phyloP scores from a whole-genome alignment of 164 flowering plant species.

The Stephania japonica region DNA sequence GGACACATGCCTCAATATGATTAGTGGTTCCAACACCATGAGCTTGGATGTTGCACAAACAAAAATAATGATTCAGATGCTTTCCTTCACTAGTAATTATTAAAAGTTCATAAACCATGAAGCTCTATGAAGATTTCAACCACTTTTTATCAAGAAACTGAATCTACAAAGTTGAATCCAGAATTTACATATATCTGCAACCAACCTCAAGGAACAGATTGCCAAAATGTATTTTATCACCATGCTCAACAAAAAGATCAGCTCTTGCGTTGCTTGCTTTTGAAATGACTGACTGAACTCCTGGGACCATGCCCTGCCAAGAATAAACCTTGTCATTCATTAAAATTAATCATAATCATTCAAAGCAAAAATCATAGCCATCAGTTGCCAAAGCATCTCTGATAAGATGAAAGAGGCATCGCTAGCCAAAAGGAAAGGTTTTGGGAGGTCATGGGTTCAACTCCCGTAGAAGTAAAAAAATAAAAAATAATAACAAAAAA shows the following conservation, averaged over 20 bases:
- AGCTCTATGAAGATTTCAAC: background rate
- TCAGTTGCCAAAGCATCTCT: background rate
- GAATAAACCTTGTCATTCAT: conserved; percentile 1
- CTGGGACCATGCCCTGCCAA: conserved; percentile 56
- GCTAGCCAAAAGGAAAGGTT: no score
- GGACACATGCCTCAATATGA: background rate
- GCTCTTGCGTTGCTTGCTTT: conserved; percentile 75
- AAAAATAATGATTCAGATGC: background rate
- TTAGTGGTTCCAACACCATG: background rate
- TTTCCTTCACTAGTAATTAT: background rate
- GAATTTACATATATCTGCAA: background rate
- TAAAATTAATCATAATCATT: background rate
- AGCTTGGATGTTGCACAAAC: background rate
- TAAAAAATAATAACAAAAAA: no score
- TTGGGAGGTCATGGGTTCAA: no score
- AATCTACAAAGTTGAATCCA: background rate
- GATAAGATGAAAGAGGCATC: no score
- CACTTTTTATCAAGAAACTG: background rate
- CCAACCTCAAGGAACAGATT: conserved; percentile 76
- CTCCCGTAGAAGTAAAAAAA: no score
- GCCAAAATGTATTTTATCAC: conserved; percentile 68
- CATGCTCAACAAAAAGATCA: conserved; percentile 60
- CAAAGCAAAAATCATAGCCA: background rate
- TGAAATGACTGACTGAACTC: conserved; percentile 78
- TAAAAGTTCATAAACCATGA: background rate